Evolutionary conservation across 176 grass and related monocot species (phyloP).

Genomic region (Hordeum vulgare): DNA sequence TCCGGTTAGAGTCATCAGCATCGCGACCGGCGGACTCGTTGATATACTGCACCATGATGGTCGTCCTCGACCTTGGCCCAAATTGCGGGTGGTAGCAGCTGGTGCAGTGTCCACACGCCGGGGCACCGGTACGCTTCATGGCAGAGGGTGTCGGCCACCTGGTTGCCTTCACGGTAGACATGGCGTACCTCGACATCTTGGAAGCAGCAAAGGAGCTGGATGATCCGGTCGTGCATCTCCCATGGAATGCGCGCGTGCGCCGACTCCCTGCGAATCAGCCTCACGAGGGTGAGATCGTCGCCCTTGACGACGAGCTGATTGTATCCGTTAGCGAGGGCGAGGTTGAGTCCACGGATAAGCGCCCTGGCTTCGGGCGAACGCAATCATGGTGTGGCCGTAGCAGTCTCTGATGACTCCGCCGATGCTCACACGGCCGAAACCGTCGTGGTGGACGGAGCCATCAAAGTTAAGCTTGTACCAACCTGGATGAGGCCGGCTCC

Average conservation of each 20-base stretch:
- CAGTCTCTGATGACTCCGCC: neutral
- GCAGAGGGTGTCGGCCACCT: no score
- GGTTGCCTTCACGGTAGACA: no score
- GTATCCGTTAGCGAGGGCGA: neutral
- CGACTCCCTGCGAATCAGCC: neutral
- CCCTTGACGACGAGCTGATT: neutral
- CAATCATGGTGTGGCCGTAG: neutral
- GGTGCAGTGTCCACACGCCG: no score
- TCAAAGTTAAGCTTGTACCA: neutral
- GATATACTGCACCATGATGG: no score
- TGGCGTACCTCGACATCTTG: no score
- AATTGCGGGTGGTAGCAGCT: no score
- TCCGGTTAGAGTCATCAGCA: no score
- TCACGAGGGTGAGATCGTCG: neutral
- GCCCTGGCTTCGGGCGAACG: neutral
- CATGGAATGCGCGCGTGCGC: no score
- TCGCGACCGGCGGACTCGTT: no score
- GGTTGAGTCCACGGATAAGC: neutral
- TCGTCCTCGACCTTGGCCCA: no score
- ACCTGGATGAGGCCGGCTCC: neutral
- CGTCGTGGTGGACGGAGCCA: neutral
- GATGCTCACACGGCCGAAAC: neutral
- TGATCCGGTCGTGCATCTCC: neutral
- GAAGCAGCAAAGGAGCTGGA: neutral
- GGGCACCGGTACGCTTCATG: no score